phyloP scores from a whole-genome alignment of 176 grass and related monocot genomes.

The Urochloa ruziziensis region DNA sequence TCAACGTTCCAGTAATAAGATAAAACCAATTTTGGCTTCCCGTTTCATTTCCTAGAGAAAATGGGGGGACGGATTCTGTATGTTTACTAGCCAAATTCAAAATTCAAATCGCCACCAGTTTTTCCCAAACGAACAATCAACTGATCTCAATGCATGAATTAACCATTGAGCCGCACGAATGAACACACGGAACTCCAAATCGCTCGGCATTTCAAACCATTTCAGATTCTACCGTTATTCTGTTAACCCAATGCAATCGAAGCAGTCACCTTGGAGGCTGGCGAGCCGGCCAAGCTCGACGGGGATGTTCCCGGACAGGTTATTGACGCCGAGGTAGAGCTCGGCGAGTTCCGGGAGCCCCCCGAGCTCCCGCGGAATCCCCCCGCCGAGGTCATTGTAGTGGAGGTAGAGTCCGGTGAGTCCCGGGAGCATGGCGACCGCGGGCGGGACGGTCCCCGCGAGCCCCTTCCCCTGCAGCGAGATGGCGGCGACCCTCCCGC shows the following conservation, averaged over 20 bases:
- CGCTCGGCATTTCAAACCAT: neutral
- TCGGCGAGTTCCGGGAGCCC: constrained; percentile 44
- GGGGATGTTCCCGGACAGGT: constrained; percentile 55
- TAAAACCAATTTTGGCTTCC: neutral
- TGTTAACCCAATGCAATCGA: neutral
- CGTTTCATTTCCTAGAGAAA: neutral
- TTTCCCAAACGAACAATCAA: neutral
- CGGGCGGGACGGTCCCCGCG: constrained; percentile 53
- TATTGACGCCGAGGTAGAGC: constrained; percentile 78
- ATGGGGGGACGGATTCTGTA: neutral
- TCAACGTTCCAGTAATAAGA: neutral
- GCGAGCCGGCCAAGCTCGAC: constrained; percentile 48
- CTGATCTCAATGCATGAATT: neutral
- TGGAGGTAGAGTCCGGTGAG: constrained; percentile 74
- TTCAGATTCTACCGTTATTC: neutral
- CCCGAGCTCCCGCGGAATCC: constrained; percentile 57
- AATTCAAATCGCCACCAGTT: neutral
- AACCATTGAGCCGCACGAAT: neutral
- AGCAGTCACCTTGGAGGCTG: constrained; percentile 57
- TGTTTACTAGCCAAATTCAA: neutral
- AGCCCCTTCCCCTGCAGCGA: constrained; percentile 73
- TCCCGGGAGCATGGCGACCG: constrained; percentile 47
- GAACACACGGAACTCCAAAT: neutral
- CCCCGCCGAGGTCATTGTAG: constrained; percentile 57
- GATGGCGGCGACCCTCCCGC: constrained; percentile 54